These are phyloP conservation scores for Pichia terricola DNA, from an alignment of 1,139 yeast genomes.

Conservation along the genomic window DNA sequence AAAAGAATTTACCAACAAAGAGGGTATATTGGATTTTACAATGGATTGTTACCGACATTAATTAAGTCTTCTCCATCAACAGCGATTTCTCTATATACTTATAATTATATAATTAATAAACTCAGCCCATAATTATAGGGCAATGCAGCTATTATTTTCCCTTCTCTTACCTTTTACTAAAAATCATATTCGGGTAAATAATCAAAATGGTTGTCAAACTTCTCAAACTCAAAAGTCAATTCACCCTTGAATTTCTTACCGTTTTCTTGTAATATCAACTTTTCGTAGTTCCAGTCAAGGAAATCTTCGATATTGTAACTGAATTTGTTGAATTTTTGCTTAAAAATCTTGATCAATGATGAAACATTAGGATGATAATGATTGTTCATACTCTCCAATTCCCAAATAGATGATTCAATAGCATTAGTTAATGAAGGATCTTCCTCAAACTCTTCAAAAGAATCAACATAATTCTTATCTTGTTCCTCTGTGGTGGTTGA, in stretches of 20 bases:
- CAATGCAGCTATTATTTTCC: background rate
- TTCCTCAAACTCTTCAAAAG: constrained; percentile 50
- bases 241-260: constrained; percentile 57
- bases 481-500: constrained; percentile 27
- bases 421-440: constrained; percentile 81
- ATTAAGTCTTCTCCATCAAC: constrained; percentile 78
- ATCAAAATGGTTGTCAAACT: constrained; percentile 27
- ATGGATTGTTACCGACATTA: constrained; percentile 61
- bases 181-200: background rate
- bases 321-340: constrained; percentile 84
- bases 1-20: constrained; percentile 31
- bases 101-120: constrained; percentile 31
- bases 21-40: constrained; percentile 61
- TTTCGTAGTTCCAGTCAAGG: constrained; percentile 78
- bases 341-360: constrained; percentile 76
- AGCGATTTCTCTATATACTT: constrained; percentile 65
- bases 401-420: constrained; percentile 85
- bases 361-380: constrained; percentile 97
- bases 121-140: too few species aligned
- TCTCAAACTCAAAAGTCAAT: constrained; percentile 76
- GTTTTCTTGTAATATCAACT: constrained; percentile 67
- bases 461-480: constrained; percentile 40
- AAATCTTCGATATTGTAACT: constrained; percentile 88
- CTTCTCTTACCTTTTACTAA: too few species aligned
- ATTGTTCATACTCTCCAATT: constrained; percentile 59